Percentiles rank a stretch among this genome's conserved stretches.
phyloP scores from a whole-genome alignment of 2,329 filamentous ascomycete genomes.

The Clonostachys byssicola region DNA sequence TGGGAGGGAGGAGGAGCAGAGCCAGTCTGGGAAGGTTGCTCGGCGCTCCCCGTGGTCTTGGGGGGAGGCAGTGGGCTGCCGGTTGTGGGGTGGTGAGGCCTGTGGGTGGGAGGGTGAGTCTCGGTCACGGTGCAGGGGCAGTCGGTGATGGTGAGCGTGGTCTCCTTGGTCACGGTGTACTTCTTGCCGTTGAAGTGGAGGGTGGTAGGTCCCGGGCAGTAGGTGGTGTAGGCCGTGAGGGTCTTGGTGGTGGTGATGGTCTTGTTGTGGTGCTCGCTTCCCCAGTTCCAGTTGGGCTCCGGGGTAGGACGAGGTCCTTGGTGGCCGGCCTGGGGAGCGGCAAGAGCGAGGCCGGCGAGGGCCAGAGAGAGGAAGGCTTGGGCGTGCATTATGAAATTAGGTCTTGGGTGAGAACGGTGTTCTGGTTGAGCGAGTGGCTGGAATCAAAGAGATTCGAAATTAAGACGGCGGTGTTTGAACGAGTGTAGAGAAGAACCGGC shows the following conservation, averaged over 20 bases:
- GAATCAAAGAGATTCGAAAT: too few relatives aligned
- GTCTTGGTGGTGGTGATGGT: constrained; percentile 21
- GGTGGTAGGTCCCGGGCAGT: constrained; percentile 43
- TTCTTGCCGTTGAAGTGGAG: constrained; percentile 44
- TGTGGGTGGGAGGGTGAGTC: constrained; percentile 15
- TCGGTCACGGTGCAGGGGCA: constrained; percentile 44
- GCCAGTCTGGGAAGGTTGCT: neutral
- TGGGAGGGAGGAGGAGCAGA: neutral
- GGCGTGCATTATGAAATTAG: constrained; percentile 15
- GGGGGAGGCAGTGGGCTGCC: neutral
- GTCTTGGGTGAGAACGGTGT: neutral
- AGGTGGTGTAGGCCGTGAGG: constrained; percentile 28
- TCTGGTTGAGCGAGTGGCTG: constrained; percentile 13
- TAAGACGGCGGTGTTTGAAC: constrained; percentile 6
- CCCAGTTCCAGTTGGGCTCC: neutral
- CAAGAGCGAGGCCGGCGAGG: constrained; percentile 6
- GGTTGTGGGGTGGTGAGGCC: neutral
- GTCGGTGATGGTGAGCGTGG: constrained; percentile 50
- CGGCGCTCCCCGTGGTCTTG: neutral
- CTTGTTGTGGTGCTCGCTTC: neutral
- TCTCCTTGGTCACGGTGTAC: constrained; percentile 49
- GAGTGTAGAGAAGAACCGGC: neutral
- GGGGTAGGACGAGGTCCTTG: neutral
- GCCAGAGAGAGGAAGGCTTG: constrained; percentile 14
- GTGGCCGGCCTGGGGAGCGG: constrained; percentile 2